Conservation (phyloP, 305 asterid species). For the Fraxinus greggii region DNA sequence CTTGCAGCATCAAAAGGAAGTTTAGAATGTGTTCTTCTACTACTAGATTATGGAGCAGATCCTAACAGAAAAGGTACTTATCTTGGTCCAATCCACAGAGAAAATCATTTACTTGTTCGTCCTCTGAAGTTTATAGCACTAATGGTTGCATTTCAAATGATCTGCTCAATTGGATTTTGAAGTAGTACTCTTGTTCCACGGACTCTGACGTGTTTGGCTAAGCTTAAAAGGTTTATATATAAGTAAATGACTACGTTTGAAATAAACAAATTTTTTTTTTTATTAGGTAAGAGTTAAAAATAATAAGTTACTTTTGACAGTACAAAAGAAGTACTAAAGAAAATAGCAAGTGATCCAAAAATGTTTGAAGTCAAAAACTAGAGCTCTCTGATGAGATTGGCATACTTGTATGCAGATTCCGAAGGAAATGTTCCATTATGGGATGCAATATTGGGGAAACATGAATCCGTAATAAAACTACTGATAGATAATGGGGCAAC, state of each 20-base stretch:
- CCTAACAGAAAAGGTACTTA: slow-evolving; percentile 62
- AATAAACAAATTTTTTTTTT: too few species aligned
- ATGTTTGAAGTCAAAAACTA: background rate
- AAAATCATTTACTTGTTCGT: background rate
- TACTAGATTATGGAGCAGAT: slow-evolving; percentile 66
- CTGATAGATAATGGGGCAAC: slow-evolving; percentile 62
- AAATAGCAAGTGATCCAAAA: background rate
- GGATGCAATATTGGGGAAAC: slow-evolving; percentile 66
- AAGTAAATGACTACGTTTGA: too few species aligned
- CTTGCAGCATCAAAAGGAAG: slow-evolving; percentile 60
- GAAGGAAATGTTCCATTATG: slow-evolving; percentile 81
- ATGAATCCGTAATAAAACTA: slow-evolving; percentile 42
- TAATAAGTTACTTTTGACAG: too few species aligned
- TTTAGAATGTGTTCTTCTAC: slow-evolving; percentile 54
- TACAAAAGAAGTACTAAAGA: too few species aligned
- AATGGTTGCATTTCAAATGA: too few species aligned
- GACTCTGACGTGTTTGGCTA: background rate
- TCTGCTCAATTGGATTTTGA: too few species aligned
- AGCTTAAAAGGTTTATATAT: background rate
- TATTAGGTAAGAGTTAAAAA: too few species aligned
- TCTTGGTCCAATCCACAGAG: background rate
- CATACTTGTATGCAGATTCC: slow-evolving; percentile 45
- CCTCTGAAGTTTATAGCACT: too few species aligned
- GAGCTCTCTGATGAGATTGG: background rate
- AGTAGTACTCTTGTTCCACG: too few species aligned